Base-by-base conservation (phyloP, 306 rosid genomes). In the Fragaria iinumae region DNA sequence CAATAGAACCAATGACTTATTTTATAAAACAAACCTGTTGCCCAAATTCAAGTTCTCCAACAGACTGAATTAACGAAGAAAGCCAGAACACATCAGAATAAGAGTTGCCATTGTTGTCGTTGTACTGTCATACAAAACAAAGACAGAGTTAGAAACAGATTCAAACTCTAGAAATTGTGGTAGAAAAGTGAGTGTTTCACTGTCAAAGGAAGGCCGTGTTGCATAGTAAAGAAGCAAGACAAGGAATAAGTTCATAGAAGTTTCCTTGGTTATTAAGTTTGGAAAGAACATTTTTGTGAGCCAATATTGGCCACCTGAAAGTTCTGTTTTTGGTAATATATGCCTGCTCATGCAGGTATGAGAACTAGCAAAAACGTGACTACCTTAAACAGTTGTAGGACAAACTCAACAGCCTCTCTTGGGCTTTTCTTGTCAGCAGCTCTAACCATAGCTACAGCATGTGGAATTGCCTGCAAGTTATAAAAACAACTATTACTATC, bases 41-140 rank as follows among this genome's bases (percentile, higher is more conserved):
- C 83, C 97, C 97, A 72, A 95, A 92, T 84, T 92, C 98, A 71
- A 95, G 96, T 83, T 90, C 93, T 13, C 98, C 98, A 57, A 90
- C 89, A 20, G 98, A 90, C 85, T 92, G 97, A 82, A 92, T 89
- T 80, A 92, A 70, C 60, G 96, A 90, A 87, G 95, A 91, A 82
- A 95, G 96, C 98, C 98, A 95, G 88, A 90, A 95, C 70, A 88
- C 97, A 78, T 95, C 98, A 27, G 98, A 95, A 87, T 87, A 95
- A 29, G 91, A 91, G 81, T 92, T 95, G 60, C 97, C 97, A 43
- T 82, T 92, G 87, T 95, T 95, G 88, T 95, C 97, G 67, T 95
- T 95, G 79, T 95, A 95, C 98, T 95, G 89, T 69, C 81, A 73
- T 77, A 63, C 72, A 80, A 64, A 47, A 82, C 25, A 36, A 52